Evolutionary conservation across 805 yeast species (phyloP).

Genomic region (Dipodascopsis tothii): DNA sequence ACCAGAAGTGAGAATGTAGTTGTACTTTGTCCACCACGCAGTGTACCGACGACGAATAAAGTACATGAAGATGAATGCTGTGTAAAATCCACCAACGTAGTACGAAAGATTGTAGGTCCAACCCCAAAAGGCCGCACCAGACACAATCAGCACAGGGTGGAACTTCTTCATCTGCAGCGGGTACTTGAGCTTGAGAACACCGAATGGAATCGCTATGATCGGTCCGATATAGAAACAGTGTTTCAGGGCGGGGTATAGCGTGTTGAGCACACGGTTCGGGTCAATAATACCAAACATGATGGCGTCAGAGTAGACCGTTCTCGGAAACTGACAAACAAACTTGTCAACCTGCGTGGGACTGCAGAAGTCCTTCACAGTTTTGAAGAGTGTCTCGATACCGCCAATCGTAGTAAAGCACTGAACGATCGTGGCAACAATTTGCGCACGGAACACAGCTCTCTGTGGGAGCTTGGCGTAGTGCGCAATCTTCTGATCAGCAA

Average conservation of each 20-base stretch:
- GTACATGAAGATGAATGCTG: slow-evolving; percentile 50
- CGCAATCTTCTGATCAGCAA: slow-evolving; percentile 27
- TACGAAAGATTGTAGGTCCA: slow-evolving; percentile 10
- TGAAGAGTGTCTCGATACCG: slow-evolving; percentile 12
- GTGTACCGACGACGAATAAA: slow-evolving; percentile 47
- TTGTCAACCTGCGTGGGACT: slow-evolving; percentile 7
- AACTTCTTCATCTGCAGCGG: slow-evolving; percentile 6
- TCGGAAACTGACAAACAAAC: slow-evolving; percentile 9
- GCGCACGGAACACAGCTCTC: slow-evolving; percentile 36
- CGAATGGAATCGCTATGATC: slow-evolving; percentile 8
- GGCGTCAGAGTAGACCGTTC: slow-evolving; percentile 12
- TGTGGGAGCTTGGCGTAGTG: slow-evolving; percentile 40
- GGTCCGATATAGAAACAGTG: slow-evolving; percentile 10
- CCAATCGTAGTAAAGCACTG: slow-evolving; percentile 10
- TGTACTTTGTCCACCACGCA: slow-evolving; percentile 70
- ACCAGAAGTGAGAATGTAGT: slow-evolving; percentile 58
- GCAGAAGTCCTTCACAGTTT: slow-evolving; percentile 7
- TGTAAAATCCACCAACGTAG: slow-evolving; percentile 10
- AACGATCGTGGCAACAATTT: slow-evolving; percentile 17
- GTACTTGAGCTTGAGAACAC: slow-evolving; percentile 6
- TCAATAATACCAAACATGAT: slow-evolving; percentile 13
- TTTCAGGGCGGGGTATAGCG: slow-evolving; percentile 10
- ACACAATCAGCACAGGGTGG: slow-evolving; percentile 6
- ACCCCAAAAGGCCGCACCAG: too few relatives aligned
- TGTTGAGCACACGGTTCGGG: slow-evolving; percentile 11